These are phyloP conservation scores for Xylariaceae sp. DNA, from an alignment of 2,329 filamentous ascomycete genomes.

Conservation along the genomic window DNA sequence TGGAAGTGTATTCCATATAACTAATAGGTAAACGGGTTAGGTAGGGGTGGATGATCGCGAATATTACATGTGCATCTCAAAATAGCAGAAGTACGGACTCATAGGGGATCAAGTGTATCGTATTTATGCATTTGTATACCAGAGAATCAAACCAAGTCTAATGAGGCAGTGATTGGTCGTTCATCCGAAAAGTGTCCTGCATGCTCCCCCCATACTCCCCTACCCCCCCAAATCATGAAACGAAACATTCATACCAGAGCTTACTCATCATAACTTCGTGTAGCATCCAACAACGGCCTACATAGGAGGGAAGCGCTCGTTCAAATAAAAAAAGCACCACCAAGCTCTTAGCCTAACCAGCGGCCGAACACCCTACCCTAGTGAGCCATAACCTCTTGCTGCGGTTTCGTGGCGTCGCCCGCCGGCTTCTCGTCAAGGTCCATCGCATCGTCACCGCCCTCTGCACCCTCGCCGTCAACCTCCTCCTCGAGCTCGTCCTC, in stretches of 20 bases:
- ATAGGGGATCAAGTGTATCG: slow-evolving; percentile 9
- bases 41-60: no score
- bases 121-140: slow-evolving; percentile 10
- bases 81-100: neutral
- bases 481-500: slow-evolving; percentile 68
- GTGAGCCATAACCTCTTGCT: slow-evolving; percentile 33
- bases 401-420: slow-evolving; percentile 21
- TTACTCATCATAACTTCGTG: slow-evolving; percentile 19
- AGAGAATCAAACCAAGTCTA: slow-evolving; percentile 10
- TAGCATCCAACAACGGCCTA: slow-evolving; percentile 4
- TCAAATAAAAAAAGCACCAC: neutral
- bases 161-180: slow-evolving; percentile 9
- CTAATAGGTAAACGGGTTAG: no score
- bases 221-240: neutral
- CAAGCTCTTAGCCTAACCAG: neutral
- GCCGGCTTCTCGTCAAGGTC: slow-evolving; percentile 43
- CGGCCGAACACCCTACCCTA: slow-evolving; percentile 10
- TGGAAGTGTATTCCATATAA: no score
- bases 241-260: slow-evolving; percentile 12
- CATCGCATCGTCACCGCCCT: slow-evolving; percentile 46
- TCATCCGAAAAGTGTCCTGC: slow-evolving; percentile 12
- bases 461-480: slow-evolving; percentile 43
- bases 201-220: slow-evolving; percentile 14
- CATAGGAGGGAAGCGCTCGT: neutral
- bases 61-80: no score